phyloP scores from a whole-genome alignment of 78 protist genomes.

The Dictyostelium firmibasis region DNA sequence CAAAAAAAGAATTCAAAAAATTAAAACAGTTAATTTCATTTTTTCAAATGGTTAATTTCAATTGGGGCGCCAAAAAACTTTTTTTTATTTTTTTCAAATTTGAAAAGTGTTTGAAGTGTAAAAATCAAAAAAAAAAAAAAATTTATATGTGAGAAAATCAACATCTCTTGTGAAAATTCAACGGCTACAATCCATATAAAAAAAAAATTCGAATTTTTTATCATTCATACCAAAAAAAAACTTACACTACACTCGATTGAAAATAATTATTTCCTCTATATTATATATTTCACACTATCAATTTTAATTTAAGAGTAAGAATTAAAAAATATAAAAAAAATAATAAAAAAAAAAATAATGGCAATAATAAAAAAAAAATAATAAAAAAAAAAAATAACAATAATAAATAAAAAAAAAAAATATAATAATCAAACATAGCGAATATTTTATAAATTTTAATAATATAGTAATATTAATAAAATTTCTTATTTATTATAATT shows the following conservation, averaged over 20 bases:
- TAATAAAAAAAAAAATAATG: not conserved
- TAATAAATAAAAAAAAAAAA: not conserved
- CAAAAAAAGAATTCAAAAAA: not conserved
- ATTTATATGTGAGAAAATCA: not conserved
- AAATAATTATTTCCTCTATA: not conserved
- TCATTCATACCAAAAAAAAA: not conserved
- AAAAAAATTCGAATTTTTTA: not conserved
- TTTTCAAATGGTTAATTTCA: not conserved
- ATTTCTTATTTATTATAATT: not conserved
- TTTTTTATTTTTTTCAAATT: not conserved
- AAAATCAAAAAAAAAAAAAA: not conserved
- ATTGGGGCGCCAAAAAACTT: not conserved
- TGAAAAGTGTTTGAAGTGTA: not conserved
- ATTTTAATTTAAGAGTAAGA: not conserved
- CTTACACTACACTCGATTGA: not conserved
- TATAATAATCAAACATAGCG: too few species aligned
- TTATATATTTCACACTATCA: not conserved
- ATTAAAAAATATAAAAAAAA: not conserved
- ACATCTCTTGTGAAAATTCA: not conserved
- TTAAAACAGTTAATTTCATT: not conserved
- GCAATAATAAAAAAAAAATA: not conserved
- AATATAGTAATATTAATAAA: not conserved
- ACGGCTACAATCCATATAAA: not conserved
- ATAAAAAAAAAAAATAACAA: not conserved
- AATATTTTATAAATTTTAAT: too few species aligned